Evolutionary conservation across 2,329 filamentous ascomycete species (phyloP), one percentile per base, ranked within the genome.

Genomic region (Davidsoniella eucalypti): DNA sequence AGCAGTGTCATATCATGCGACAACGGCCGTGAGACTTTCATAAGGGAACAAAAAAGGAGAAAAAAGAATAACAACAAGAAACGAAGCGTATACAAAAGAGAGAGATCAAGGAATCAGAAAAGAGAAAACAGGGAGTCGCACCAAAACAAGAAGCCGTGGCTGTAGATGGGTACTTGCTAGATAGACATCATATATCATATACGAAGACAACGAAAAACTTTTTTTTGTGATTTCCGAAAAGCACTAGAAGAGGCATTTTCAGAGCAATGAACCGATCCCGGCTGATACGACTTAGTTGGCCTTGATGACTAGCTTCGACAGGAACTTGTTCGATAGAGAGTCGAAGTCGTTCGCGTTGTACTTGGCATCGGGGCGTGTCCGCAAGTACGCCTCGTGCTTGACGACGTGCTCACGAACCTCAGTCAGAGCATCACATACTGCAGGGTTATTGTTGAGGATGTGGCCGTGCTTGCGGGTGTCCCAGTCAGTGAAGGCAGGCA

Each of bases 261-360:
- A 25, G n/a, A 44, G 7, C 10, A 25, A 4, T 7, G 18, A 7
- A 29, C 23, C 21, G 16, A 41, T 8, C 29, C 18, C 14, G 5
- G n/a, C 12, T 9, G 26, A 42, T 10, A 47, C 18, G 48, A 38
- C 37, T 64, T 73, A 94, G 70, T 93, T 94, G 61, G 90, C 85
- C 59, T 90, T 87, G 65, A 95, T 94, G 64, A 95, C 88, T 61
- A 96, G 78, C 69, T 93, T 93, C 37, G 88, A 93, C 58, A 95
- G 70, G 71, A 96, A 95, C 72, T 95, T 96, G 73, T 94, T 95
- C 49, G 88, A 94, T 62, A 96, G 68, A 54, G 82, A 92, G 70
- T 96, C 90, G 63, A 95, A 96, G 69, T 96, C 86, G 59, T 82
- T 78, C 58, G 85, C 80, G 69, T 94, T 84, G 65, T 94, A 96